A percentile compares a stretch with the other conserved stretches of the same genome.
phyloP scores from a whole-genome alignment of 2,329 filamentous ascomycete genomes.

The Pseudocercospora pini-densiflorae region DNA sequence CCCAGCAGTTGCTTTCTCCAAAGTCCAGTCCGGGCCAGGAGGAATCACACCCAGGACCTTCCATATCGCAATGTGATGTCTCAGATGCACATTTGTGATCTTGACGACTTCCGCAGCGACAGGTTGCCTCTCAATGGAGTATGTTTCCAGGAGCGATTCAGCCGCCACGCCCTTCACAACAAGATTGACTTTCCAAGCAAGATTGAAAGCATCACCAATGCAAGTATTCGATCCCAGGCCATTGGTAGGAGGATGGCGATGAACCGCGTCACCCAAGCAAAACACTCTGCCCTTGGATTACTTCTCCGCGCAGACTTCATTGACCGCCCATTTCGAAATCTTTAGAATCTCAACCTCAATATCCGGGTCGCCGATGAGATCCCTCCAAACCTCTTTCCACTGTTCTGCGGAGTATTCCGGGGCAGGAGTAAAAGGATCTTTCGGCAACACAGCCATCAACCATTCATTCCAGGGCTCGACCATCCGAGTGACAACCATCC shows the following conservation, averaged over 20 bases:
- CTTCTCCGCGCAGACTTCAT: slow-evolving; percentile 60
- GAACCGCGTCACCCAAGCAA: slow-evolving; percentile 62
- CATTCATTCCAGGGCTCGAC: slow-evolving; percentile 65
- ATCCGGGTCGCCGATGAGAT: no score
- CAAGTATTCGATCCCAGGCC: slow-evolving; percentile 63
- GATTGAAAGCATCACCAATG: slow-evolving; percentile 43
- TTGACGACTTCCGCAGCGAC: slow-evolving; percentile 55
- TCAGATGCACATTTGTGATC: slow-evolving; percentile 59
- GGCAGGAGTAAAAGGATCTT: no score
- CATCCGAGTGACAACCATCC: slow-evolving; percentile 56
- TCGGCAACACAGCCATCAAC: no score
- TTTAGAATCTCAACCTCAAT: slow-evolving; percentile 52
- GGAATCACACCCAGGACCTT: slow-evolving; percentile 12
- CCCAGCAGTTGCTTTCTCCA: slow-evolving; percentile 34
- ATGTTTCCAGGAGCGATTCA: slow-evolving; percentile 34
- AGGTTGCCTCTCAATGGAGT: slow-evolving; percentile 40
- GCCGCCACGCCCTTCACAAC: slow-evolving; percentile 33
- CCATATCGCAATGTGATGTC: slow-evolving; percentile 47
- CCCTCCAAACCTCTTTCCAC: no score
- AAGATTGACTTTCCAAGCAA: slow-evolving; percentile 43
- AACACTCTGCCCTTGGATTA: slow-evolving; percentile 55
- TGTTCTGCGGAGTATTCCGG: no score
- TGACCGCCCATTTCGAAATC: slow-evolving; percentile 61
- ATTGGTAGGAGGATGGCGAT: slow-evolving; percentile 62
- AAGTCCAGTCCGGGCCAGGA: slow-evolving; percentile 30